Percentiles rank a stretch among this genome's conserved stretches.
These are phyloP conservation scores for Nicotiana attenuata DNA, from an alignment of 257 asterid genomes.

Conservation along the genomic window DNA sequence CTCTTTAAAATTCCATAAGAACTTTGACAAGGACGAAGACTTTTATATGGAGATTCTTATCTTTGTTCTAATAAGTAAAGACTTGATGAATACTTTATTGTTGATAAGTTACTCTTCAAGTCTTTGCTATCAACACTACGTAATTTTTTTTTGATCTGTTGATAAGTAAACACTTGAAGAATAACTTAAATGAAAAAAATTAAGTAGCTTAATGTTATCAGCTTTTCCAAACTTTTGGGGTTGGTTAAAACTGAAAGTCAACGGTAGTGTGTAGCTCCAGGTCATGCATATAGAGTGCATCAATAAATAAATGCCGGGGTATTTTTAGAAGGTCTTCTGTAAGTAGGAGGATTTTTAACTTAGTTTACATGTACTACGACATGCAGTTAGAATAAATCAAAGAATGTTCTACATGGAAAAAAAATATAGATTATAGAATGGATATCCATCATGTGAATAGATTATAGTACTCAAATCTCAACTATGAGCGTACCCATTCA, in stretches of 20 bases:
- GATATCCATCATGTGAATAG: no score
- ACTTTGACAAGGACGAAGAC: background rate
- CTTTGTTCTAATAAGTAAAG: background rate
- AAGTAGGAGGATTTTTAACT: background rate
- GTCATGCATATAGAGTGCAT: background rate
- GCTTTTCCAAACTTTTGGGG: conserved; percentile 13
- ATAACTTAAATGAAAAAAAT: conserved; percentile 5
- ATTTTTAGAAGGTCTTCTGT: background rate
- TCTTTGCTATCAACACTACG: background rate
- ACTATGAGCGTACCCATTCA: no score
- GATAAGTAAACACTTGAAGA: background rate
- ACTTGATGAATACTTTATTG: background rate
- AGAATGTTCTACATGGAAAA: background rate
- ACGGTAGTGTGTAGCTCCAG: background rate
- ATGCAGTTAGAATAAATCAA: background rate
- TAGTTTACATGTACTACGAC: background rate
- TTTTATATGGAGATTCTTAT: background rate
- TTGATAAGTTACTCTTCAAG: background rate
- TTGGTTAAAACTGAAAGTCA: conserved; percentile 1
- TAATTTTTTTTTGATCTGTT: background rate
- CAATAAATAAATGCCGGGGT: background rate
- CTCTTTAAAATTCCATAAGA: background rate
- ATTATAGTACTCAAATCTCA: no score
- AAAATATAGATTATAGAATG: no score
- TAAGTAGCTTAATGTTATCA: conserved; percentile 3